Conservation (phyloP, 2,329 filamentous ascomycete species). For the Tolypocladium endophyticum region DNA sequence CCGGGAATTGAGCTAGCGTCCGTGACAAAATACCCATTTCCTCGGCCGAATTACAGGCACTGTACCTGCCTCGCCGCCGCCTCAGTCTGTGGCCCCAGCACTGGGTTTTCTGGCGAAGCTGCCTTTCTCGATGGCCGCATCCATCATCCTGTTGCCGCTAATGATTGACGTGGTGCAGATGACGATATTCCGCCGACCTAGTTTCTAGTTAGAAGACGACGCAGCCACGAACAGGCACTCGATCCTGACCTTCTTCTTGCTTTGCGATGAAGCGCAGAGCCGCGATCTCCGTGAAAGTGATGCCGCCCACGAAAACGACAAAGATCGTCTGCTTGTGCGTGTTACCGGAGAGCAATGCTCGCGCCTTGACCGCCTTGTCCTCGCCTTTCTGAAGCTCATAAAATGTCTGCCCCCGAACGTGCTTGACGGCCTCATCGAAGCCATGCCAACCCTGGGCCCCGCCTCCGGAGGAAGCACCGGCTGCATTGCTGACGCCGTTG, state of each 20-base stretch:
- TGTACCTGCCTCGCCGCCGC: neutral
- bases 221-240: neutral
- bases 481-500: conserved; percentile 27
- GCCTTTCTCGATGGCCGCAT: conserved; percentile 65
- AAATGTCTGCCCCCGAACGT: conserved; percentile 79
- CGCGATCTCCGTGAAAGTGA: conserved; percentile 93
- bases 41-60: neutral
- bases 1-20: neutral
- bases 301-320: conserved; percentile 95
- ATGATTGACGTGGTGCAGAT: conserved; percentile 90
- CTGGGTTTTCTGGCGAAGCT: conserved; percentile 34
- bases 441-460: conserved; percentile 78
- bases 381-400: conserved; percentile 88
- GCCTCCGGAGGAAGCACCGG: conserved; percentile 30
- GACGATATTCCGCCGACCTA: conserved; percentile 68
- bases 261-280: conserved; percentile 82
- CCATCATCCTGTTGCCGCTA: conserved; percentile 82
- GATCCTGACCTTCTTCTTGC: conserved; percentile 58
- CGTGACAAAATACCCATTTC: neutral
- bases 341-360: conserved; percentile 72
- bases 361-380: conserved; percentile 82
- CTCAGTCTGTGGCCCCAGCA: neutral
- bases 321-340: conserved; percentile 75
- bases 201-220: conserved; percentile 5
- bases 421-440: conserved; percentile 86